Evolutionary conservation across 2,329 filamentous ascomycete species (phyloP).

Genomic region (Fusarium redolens): DNA sequence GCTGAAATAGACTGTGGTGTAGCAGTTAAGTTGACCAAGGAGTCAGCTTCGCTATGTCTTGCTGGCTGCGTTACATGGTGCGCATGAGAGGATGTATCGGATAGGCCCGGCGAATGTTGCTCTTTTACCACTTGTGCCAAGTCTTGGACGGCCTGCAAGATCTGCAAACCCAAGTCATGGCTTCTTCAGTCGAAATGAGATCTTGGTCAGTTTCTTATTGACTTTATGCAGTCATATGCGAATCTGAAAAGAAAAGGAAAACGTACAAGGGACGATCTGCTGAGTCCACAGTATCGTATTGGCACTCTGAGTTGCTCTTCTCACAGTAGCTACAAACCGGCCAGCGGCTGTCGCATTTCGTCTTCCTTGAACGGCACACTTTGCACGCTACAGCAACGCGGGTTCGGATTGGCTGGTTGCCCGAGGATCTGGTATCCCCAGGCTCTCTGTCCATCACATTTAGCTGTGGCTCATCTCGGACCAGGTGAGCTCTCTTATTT

Average conservation of each 20-base stretch:
- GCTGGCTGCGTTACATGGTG: background rate
- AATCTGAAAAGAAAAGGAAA: background rate
- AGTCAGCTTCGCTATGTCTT: background rate
- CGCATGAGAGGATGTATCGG: background rate
- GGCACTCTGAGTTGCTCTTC: background rate
- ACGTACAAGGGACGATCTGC: background rate
- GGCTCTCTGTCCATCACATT: too few relatives aligned
- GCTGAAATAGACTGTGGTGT: background rate
- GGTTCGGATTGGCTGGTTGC: background rate
- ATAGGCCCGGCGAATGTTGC: accelerated
- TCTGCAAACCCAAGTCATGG: background rate
- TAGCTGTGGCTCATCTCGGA: too few relatives aligned
- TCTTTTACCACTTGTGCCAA: background rate
- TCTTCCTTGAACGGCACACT: background rate
- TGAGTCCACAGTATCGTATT: background rate
- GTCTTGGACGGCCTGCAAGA: background rate
- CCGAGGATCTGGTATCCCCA: too few relatives aligned
- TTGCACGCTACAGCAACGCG: background rate
- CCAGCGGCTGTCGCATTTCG: background rate
- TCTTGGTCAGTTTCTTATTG: too few relatives aligned
- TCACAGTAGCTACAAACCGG: background rate
- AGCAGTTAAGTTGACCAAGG: background rate
- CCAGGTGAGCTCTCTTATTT: too few relatives aligned
- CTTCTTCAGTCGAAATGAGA: background rate
- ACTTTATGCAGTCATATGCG: too few relatives aligned